A percentile compares a stretch with the other conserved stretches of the same genome.
Evolutionary conservation across 768 basidiomycete genomes (phyloP).

Genomic region (Russula sp.): DNA sequence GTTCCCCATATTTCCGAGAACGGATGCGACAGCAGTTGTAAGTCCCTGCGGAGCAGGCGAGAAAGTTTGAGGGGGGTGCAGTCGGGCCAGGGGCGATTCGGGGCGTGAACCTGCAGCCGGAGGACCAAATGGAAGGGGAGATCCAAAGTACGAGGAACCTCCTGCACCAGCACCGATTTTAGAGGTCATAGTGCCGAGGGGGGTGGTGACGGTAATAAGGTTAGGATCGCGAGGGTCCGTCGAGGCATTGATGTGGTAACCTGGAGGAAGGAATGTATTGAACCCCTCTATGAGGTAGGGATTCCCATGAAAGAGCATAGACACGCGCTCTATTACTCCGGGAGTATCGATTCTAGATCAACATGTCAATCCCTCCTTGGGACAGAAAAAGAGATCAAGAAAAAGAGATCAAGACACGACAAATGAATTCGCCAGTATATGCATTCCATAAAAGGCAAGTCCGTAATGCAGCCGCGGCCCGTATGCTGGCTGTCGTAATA

Average conservation of each 20-base stretch:
- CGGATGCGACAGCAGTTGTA: slow-evolving; percentile 27
- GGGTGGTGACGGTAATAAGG: slow-evolving; percentile 79
- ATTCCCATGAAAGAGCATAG: slow-evolving; percentile 87
- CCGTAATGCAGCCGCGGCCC: slow-evolving; percentile 11
- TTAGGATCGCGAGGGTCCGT: slow-evolving; percentile 66
- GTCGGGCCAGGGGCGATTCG: slow-evolving; percentile 36
- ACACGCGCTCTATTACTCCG: slow-evolving; percentile 94
- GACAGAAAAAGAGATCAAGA: slow-evolving; percentile 29
- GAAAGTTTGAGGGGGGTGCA: slow-evolving; percentile 44
- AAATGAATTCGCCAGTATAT: background rate
- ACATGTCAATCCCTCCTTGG: slow-evolving; percentile 26
- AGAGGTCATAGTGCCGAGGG: slow-evolving; percentile 68
- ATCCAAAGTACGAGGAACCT: slow-evolving; percentile 33
- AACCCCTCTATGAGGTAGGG: slow-evolving; percentile 91
- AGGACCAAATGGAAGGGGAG: slow-evolving; percentile 39
- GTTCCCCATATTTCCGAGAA: slow-evolving; percentile 34
- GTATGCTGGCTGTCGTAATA: background rate
- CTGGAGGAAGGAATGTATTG: slow-evolving; percentile 94
- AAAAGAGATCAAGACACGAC: slow-evolving; percentile 25
- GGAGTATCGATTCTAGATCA: slow-evolving; percentile 86
- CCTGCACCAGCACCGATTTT: slow-evolving; percentile 45
- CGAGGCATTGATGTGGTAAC: slow-evolving; percentile 89
- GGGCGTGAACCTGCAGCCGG: slow-evolving; percentile 37
- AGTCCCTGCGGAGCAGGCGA: slow-evolving; percentile 39
- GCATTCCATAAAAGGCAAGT: slow-evolving; percentile 18